Evolutionary conservation across 805 yeast genomes (phyloP).

Genomic region (Torulaspora microellipsoides): DNA sequence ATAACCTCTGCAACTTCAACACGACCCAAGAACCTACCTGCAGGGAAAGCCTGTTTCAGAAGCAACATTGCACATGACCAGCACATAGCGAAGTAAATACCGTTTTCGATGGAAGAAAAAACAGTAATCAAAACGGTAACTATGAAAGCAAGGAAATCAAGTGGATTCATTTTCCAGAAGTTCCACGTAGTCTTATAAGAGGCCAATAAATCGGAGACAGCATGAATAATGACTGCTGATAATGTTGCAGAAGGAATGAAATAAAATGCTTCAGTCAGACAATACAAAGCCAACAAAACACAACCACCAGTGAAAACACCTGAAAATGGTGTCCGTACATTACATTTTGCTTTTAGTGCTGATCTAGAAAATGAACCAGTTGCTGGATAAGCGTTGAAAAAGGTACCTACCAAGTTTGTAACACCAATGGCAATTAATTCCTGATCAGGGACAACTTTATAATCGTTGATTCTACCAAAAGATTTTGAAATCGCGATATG

Average conservation of each 20-base stretch:
- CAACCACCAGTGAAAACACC: slow-evolving; percentile 88
- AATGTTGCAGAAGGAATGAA: slow-evolving; percentile 88
- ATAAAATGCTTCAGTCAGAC: slow-evolving; percentile 76
- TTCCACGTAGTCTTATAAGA: slow-evolving; percentile 61
- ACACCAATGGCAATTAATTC: slow-evolving; percentile 92
- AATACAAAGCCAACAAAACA: slow-evolving; percentile 80
- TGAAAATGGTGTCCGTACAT: slow-evolving; percentile 90
- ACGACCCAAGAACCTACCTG: slow-evolving; percentile 77
- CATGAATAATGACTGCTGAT: slow-evolving; percentile 86
- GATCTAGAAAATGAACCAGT: slow-evolving; percentile 95
- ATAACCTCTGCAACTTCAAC: slow-evolving; percentile 67
- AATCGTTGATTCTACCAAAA: slow-evolving; percentile 87
- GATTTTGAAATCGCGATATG: slow-evolving; percentile 93
- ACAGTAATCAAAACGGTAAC: slow-evolving; percentile 71
- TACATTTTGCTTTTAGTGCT: slow-evolving; percentile 91
- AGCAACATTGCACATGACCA: slow-evolving; percentile 74
- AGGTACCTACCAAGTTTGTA: slow-evolving; percentile 84
- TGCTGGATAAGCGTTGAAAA: slow-evolving; percentile 90
- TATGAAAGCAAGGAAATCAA: slow-evolving; percentile 69
- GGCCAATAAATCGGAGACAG: slow-evolving; percentile 81
- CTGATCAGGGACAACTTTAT: slow-evolving; percentile 88
- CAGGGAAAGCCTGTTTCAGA: slow-evolving; percentile 73
- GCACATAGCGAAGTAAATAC: slow-evolving; percentile 85
- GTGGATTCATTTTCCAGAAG: slow-evolving; percentile 68
- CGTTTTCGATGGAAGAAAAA: slow-evolving; percentile 76